Evolutionary conservation across 257 asterid genomes (phyloP).

Genomic region (Fraxinus cuspidata): DNA sequence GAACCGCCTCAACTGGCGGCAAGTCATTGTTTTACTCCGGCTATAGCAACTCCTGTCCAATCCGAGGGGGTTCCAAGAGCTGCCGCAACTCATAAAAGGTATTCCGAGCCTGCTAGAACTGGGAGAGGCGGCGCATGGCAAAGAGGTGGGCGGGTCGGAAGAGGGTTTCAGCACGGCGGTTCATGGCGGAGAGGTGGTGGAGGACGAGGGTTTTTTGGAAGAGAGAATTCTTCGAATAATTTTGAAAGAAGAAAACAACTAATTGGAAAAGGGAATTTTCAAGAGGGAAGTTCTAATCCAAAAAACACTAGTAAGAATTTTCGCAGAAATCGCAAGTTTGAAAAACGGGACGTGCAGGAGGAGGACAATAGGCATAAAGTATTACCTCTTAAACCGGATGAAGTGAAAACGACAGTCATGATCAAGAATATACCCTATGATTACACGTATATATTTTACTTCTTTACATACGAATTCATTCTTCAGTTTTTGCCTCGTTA

Average conservation of each 20-base stretch:
- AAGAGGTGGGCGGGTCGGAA: slow-evolving; percentile 2
- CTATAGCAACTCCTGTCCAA: background rate
- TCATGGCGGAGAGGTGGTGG: background rate
- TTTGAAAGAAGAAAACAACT: background rate
- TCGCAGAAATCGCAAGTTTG: background rate
- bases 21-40: background rate
- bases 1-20: background rate
- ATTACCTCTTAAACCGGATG: slow-evolving; percentile 35
- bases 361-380: slow-evolving; percentile 17
- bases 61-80: background rate
- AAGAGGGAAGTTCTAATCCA: background rate
- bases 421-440: slow-evolving; percentile 63
- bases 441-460: slow-evolving; percentile 39
- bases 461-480: background rate
- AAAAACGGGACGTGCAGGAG: background rate
- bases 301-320: background rate
- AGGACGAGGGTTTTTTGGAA: slow-evolving; percentile 7
- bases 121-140: background rate
- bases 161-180: background rate
- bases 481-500: too few species aligned
- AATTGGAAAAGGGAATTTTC: background rate
- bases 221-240: background rate
- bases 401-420: slow-evolving; percentile 51
- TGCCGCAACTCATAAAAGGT: background rate
- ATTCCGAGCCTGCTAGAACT: background rate